These are phyloP conservation scores for Debaryomyces singareniensis DNA, from an alignment of 1,139 yeast genomes.

Conservation along the genomic window DNA sequence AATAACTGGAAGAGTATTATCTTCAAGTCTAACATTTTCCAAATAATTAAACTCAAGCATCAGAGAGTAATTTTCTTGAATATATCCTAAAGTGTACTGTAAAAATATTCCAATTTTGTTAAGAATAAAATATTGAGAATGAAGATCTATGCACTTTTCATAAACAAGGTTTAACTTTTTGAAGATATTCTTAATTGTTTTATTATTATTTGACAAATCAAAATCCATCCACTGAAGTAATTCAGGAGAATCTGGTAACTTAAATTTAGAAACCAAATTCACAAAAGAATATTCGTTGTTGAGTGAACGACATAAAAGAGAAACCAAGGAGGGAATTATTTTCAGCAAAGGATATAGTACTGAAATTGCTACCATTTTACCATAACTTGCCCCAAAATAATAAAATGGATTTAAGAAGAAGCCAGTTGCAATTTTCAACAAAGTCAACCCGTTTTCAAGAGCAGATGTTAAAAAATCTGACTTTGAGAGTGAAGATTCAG, in stretches of 20 bases:
- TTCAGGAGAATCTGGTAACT: not conserved
- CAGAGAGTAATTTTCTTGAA: too few species aligned
- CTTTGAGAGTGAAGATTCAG: not conserved
- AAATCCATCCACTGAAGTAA: not conserved
- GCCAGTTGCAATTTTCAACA: not conserved
- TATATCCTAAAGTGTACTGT: too few species aligned
- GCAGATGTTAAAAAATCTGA: not conserved
- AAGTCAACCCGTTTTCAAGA: not conserved
- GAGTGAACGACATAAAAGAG: not conserved
- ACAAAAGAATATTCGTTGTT: not conserved
- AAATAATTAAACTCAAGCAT: too few species aligned
- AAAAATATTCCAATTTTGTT: too few species aligned
- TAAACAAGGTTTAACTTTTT: too few species aligned
- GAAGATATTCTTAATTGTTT: not conserved
- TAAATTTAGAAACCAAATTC: not conserved
- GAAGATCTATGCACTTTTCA: too few species aligned
- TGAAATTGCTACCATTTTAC: not conserved
- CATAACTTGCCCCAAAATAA: not conserved
- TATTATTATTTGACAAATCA: not conserved
- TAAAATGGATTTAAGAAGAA: not conserved
- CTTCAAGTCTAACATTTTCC: too few species aligned
- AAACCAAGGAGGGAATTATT: not conserved
- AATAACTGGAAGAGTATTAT: too few species aligned
- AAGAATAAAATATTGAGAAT: too few species aligned
- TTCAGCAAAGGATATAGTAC: not conserved